Evolutionary conservation across 2,329 filamentous ascomycete species (phyloP).

Genomic region (Emmonsiellopsis sp.): DNA sequence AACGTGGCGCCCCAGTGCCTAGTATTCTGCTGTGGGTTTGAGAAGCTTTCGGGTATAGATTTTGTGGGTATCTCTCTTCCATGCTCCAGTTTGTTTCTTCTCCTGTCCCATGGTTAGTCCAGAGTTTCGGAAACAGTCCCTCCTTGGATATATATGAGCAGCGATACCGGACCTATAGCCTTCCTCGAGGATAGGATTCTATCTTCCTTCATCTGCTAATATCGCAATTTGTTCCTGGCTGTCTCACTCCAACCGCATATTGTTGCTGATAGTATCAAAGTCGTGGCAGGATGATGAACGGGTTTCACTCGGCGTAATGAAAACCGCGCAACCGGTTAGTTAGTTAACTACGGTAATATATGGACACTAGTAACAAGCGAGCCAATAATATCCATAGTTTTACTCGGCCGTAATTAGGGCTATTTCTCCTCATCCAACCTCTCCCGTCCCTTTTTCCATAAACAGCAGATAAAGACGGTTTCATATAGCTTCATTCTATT

Average conservation of each 20-base stretch:
- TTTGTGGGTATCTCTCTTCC: background rate
- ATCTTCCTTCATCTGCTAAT: background rate
- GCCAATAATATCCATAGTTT: no score
- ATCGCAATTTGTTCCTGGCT: background rate
- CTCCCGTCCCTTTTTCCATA: background rate
- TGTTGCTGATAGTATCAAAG: no score
- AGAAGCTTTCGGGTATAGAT: background rate
- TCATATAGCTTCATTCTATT: background rate
- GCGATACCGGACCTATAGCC: background rate
- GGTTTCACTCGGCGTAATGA: no score
- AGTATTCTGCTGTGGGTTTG: no score
- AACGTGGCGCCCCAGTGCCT: no score
- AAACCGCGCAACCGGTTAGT: no score
- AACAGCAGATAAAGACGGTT: background rate
- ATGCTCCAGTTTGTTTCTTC: background rate
- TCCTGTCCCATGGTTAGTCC: background rate
- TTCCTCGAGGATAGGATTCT: no score
- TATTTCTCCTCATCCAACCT: background rate
- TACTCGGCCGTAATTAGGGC: background rate
- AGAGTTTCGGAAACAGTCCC: background rate
- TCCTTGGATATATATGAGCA: no score
- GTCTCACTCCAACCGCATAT: no score
- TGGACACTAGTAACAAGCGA: no score
- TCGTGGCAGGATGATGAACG: no score
- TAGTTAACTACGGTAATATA: no score